Conservation (phyloP, 192 early-diverging fungal species). For the Entophlyctis helioformis region DNA sequence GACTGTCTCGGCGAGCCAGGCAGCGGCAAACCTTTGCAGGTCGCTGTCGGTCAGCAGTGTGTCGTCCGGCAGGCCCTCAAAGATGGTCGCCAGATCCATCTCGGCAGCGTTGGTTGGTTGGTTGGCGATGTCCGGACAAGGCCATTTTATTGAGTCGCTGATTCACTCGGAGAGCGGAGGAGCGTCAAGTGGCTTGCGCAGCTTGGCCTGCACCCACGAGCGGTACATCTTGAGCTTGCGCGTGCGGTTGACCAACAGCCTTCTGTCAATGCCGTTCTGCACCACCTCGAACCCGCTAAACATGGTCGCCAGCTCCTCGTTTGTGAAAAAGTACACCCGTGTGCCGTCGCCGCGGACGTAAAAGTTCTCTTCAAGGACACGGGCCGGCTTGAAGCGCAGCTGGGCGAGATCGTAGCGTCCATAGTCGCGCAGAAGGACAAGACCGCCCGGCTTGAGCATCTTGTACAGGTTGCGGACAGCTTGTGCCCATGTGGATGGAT, state of each 20-base stretch:
- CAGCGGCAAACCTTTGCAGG: too few species aligned
- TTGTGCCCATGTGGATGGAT: constrained; percentile 66
- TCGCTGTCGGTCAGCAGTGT: too few species aligned
- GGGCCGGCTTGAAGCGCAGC: constrained; percentile 85
- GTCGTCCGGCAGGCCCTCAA: too few species aligned
- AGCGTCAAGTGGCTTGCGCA: constrained; percentile 65
- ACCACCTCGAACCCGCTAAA: constrained; percentile 58
- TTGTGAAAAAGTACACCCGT: constrained; percentile 85
- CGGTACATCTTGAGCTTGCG: constrained; percentile 95
- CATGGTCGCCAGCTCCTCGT: constrained; percentile 39
- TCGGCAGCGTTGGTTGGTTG: too few species aligned
- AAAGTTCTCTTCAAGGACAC: constrained; percentile 84
- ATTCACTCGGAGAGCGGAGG: too few species aligned
- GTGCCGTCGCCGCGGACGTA: constrained; percentile 98
- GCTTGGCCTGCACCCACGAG: constrained; percentile 95
- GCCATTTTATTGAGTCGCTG: too few species aligned
- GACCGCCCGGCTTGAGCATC: constrained; percentile 80
- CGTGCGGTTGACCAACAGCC: constrained; percentile 85
- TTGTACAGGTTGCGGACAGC: constrained; percentile 73
- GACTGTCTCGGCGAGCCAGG: too few species aligned
- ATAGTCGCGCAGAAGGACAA: constrained; percentile 87
- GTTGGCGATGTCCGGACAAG: too few species aligned
- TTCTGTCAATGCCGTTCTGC: constrained; percentile 85
- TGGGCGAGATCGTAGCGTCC: constrained; percentile 97
- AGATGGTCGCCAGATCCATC: too few species aligned